Evolutionary conservation across 345 rosid species (phyloP), one percentile per base, ranked within the genome.

Genomic region (Bretschneidera sinensis): DNA sequence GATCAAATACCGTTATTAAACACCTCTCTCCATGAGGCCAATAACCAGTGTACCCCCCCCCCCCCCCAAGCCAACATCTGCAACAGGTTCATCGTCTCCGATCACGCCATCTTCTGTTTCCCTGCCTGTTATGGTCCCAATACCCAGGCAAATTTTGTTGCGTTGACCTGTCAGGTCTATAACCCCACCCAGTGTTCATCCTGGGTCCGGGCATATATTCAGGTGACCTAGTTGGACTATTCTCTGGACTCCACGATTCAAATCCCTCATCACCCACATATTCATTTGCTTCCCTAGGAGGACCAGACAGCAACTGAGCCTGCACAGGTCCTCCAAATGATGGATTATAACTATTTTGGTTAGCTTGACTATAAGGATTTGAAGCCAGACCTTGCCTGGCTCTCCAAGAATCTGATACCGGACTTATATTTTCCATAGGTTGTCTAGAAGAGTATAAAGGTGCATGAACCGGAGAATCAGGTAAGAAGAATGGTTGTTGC

Each of bases 191-290:
- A 0, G 68, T 31, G 52, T 69, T 72, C 56, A 51, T 54, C 24
- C 79, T 45, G 20, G 62, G 52, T 35, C 71, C 82, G 19, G 11
- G 57, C 57, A 47, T 61, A 61, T 71, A 64, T 18, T 61, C 79
- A 0, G 76, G 66, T 47, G 71, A 65, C 68, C 85, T 84, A 43
- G 55, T 71, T 34, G 85, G 96, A 65, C 96, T 91, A 64, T 81
- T 69, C 43, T 91, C 96, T 0, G 91, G 96, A 75, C 96, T 86
- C 96, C 96, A 88, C 2, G 98, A 88, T 68, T 88, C 96, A 47
- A 67, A 88, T 21, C 78, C 96, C n/a, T 69, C 77, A 61, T 69
- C 57, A 17, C 71, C 62, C 5, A 20, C 67, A 62, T 61, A 55
- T 65, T 60, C 72, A 54, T 78, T 82, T 67, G 79, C 80, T 39